A percentile compares a stretch with the other conserved stretches of the same genome.
Conservation (phyloP, 495 filamentous ascomycete genomes). For the Glonium stellatum region DNA sequence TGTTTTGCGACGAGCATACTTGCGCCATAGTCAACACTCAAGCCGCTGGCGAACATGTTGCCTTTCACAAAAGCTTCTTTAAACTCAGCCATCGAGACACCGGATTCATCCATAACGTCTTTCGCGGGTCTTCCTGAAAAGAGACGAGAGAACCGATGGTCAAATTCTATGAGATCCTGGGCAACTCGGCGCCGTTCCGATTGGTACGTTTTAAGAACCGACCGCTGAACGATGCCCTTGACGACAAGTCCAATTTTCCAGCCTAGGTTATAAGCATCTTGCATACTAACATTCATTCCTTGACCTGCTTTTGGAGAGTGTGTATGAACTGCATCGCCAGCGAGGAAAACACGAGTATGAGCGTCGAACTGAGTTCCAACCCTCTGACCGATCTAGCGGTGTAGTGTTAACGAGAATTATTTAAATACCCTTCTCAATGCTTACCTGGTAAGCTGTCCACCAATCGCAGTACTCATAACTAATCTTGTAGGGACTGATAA, state of each 20-base stretch:
- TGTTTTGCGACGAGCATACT: conserved; percentile 32
- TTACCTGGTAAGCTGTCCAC: conserved; percentile 17
- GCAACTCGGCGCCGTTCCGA: conserved; percentile 63
- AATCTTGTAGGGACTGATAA: conserved; percentile 55
- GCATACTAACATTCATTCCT: conserved; percentile 79
- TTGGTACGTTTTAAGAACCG: conserved; percentile 64
- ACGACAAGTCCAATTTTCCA: conserved; percentile 78
- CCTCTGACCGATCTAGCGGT: conserved; percentile 57
- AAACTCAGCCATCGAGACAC: conserved; percentile 48
- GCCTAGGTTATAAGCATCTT: conserved; percentile 73
- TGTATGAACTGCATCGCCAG: conserved; percentile 77
- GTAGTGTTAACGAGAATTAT: too few relatives aligned
- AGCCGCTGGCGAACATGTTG: conserved; percentile 30
- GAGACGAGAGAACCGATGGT: conserved; percentile 45
- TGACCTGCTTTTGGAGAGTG: conserved; percentile 79
- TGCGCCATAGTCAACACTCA: conserved; percentile 32
- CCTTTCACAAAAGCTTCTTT: conserved; percentile 38
- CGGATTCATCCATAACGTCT: conserved; percentile 52
- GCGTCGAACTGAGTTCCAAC: conserved; percentile 61
- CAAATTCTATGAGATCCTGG: conserved; percentile 64
- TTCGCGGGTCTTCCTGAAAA: conserved; percentile 34
- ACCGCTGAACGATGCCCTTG: conserved; percentile 50
- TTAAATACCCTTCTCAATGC: too few relatives aligned
- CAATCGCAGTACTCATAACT: conserved; percentile 52
- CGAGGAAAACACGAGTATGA: conserved; percentile 64